A percentile compares a stretch with the other conserved stretches of the same genome.
Conservation (phyloP, 169 alveolate species). For the Condylostoma magnum region DNA sequence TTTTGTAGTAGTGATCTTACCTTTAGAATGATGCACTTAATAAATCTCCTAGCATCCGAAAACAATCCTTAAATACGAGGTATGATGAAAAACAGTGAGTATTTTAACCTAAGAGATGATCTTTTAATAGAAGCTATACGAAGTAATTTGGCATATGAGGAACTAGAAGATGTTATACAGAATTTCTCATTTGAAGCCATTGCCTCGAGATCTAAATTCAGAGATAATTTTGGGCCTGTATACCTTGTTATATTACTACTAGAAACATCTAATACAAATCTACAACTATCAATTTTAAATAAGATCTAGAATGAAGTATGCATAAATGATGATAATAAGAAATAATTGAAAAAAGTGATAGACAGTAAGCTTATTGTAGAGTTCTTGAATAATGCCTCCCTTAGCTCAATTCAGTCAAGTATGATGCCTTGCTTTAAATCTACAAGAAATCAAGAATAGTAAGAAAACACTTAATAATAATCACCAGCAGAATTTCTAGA, state of each 20-base stretch:
- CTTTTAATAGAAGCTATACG: not conserved
- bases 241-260: slow-evolving; percentile 10
- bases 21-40: slow-evolving; percentile 13
- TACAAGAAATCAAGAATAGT: too few species aligned
- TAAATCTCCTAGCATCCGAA: slow-evolving; percentile 14
- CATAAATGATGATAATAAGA: slow-evolving; percentile 21
- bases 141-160: slow-evolving; percentile 5
- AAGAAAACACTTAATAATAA: too few species aligned
- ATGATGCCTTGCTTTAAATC: too few species aligned
- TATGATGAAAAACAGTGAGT: slow-evolving; percentile 4
- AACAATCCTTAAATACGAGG: slow-evolving; percentile 20
- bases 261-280: not conserved
- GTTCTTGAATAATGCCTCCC: not conserved
- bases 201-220: slow-evolving; percentile 20
- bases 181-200: slow-evolving; percentile 23
- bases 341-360: not conserved
- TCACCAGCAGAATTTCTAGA: too few species aligned
- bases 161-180: not conserved
- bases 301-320: slow-evolving; percentile 11
- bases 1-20: not conserved
- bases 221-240: slow-evolving; percentile 10
- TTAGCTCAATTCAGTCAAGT: slow-evolving; percentile 22
- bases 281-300: slow-evolving; percentile 7
- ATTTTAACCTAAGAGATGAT: slow-evolving; percentile 28
- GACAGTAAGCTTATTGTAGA: slow-evolving; percentile 21